A percentile compares a stretch with the other conserved stretches of the same genome.
These are phyloP conservation scores for Sporobolomyces pararoseus DNA, from an alignment of 768 basidiomycete species.

Conservation along the genomic window DNA sequence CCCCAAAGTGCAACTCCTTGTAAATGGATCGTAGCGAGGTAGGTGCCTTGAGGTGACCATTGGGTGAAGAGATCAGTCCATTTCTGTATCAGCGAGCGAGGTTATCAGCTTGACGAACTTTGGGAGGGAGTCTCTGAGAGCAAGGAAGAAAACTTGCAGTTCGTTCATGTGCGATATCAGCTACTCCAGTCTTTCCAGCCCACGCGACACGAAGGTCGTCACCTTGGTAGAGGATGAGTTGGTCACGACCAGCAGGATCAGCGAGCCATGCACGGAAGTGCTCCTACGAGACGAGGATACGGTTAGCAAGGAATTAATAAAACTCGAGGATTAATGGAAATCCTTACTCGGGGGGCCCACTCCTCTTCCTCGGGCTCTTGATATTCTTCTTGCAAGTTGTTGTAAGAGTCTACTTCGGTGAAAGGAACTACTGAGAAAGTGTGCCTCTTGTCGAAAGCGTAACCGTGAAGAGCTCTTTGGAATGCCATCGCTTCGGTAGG, in stretches of 20 bases:
- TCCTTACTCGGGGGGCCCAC: conserved; percentile 69
- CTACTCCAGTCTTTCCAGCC: conserved; percentile 79
- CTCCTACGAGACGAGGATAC: conserved; percentile 58
- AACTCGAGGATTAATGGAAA: too few relatives aligned
- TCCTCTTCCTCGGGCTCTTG: conserved; percentile 69
- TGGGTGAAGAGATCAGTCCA: conserved; percentile 96
- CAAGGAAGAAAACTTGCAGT: conserved; percentile 56
- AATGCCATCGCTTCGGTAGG: conserved; percentile 22
- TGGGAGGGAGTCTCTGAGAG: conserved; percentile 15
- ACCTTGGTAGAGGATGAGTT: conserved; percentile 88
- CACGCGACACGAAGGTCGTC: conserved; percentile 86
- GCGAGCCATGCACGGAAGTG: conserved; percentile 93
- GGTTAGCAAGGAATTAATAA: background rate
- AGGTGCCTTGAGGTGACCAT: conserved; percentile 97
- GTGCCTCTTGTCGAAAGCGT: conserved; percentile 42
- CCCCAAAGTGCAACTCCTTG: conserved; percentile 96
- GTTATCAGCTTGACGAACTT: conserved; percentile 17
- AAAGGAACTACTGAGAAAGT: conserved; percentile 49
- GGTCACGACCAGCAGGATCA: conserved; percentile 87
- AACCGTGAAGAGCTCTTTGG: conserved; percentile 38
- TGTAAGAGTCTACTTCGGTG: conserved; percentile 67
- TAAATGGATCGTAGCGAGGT: conserved; percentile 84
- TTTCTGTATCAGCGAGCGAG: conserved; percentile 58
- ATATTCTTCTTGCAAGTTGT: conserved; percentile 71
- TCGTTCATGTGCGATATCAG: conserved; percentile 70